phyloP scores from a whole-genome alignment of 805 yeast species.

The Pichia ethanolica region DNA sequence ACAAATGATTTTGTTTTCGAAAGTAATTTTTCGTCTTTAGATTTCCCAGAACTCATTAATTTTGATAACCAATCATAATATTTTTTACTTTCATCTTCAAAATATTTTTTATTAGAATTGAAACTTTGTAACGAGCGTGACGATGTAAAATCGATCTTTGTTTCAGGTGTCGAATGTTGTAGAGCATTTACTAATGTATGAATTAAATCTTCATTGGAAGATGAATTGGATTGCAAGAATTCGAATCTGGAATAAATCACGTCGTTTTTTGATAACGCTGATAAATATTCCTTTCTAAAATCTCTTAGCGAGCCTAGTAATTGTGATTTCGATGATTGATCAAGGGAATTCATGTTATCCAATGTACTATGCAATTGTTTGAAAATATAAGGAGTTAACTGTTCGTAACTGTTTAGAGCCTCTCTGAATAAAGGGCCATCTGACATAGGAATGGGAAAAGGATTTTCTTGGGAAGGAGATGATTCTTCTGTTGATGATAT shows the following conservation, averaged over 20 bases:
- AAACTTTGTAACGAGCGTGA: conserved; percentile 3
- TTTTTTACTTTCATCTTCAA: conserved; percentile 32
- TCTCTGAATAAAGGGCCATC: conserved; percentile 33
- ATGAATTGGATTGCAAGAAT: neutral
- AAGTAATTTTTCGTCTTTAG: conserved; percentile 28
- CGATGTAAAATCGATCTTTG: conserved; percentile 1
- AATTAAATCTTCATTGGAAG: neutral
- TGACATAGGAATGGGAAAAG: conserved; percentile 26
- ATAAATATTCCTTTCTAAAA: conserved; percentile 7
- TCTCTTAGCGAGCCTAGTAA: conserved; percentile 7
- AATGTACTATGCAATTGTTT: conserved; percentile 12
- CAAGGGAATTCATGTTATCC: conserved; percentile 15
- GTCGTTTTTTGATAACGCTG: neutral
- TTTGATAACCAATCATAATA: conserved; percentile 32
- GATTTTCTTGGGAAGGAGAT: conserved; percentile 6
- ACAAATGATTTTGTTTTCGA: conserved; percentile 25
- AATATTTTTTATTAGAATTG: conserved; percentile 17
- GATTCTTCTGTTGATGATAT: neutral
- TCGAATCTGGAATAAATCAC: conserved; percentile 1
- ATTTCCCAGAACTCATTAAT: conserved; percentile 27
- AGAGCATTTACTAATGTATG: conserved; percentile 2
- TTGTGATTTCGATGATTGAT: conserved; percentile 8
- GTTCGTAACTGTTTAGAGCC: conserved; percentile 22
- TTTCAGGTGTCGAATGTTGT: conserved; percentile 3
- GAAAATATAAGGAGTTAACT: conserved; percentile 16